phyloP scores from a whole-genome alignment of 805 yeast species.

The Pichia insulana region DNA sequence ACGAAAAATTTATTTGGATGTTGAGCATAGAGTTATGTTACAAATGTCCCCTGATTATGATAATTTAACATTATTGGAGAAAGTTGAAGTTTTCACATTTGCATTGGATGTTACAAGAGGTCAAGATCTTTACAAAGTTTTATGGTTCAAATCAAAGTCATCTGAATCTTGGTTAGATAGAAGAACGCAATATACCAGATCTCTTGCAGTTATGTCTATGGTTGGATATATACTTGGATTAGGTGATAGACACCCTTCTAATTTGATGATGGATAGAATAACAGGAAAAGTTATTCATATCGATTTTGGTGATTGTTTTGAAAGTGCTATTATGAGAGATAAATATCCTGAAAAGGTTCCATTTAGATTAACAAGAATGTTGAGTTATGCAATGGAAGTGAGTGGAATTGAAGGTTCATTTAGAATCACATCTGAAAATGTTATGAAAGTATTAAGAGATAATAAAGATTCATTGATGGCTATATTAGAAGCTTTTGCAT shows the following conservation, averaged over 20 bases:
- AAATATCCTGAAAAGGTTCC: conserved; percentile 98
- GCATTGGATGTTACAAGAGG: conserved; percentile 94
- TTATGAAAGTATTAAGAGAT: conserved; percentile 87
- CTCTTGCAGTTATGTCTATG: conserved; percentile 98
- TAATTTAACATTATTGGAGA: conserved; percentile 75
- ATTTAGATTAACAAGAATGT: conserved; percentile 91
- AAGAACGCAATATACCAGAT: conserved; percentile 91
- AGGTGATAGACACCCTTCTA: conserved; percentile 97
- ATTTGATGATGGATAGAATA: conserved; percentile 85
- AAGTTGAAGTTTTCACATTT: conserved; percentile 93
- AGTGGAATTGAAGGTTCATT: conserved; percentile 97
- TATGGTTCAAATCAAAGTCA: conserved; percentile 93
- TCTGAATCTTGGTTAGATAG: conserved; percentile 98
- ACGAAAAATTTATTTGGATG: conserved; percentile 77
- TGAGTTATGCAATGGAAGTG: conserved; percentile 97
- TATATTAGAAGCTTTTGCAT: conserved; percentile 93
- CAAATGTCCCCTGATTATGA: conserved; percentile 99
- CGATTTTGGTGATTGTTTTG: conserved; percentile 99
- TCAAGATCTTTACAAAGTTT: conserved; percentile 87
- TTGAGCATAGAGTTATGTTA: conserved; percentile 90
- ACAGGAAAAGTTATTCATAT: conserved; percentile 96
- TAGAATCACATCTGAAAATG: conserved; percentile 94
- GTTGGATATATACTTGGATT: conserved; percentile 93
- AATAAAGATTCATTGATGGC: conserved; percentile 97
- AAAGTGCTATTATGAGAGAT: conserved; percentile 92